phyloP scores from a whole-genome alignment of 768 basidiomycete species.

The Suillus discolor region DNA sequence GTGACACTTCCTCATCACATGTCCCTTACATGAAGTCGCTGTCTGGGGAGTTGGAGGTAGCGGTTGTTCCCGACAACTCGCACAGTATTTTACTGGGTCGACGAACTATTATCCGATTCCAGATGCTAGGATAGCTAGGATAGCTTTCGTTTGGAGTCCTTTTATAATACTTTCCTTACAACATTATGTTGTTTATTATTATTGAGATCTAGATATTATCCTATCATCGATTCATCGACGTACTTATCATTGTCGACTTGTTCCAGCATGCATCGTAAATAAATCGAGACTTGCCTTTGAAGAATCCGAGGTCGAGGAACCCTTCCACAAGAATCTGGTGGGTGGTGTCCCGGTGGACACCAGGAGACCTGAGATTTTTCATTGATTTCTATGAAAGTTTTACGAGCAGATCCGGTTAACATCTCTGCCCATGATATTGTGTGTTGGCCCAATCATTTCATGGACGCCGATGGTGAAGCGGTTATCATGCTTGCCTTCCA shows the following conservation, averaged over 20 bases:
- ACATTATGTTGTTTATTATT: not conserved
- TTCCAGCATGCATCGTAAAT: not conserved
- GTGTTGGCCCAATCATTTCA: not conserved
- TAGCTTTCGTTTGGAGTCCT: not conserved
- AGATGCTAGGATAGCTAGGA: conserved; percentile 43
- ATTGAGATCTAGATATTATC: not conserved
- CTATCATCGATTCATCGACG: not conserved
- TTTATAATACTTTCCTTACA: conserved; percentile 5
- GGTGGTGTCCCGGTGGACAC: conserved; percentile 88
- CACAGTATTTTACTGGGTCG: conserved; percentile 57
- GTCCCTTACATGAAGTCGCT: conserved; percentile 39
- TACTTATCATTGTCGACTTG: not conserved
- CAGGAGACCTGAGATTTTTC: conserved; percentile 66
- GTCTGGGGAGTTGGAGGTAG: conserved; percentile 59
- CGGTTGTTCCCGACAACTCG: conserved; percentile 53
- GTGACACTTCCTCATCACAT: not conserved
- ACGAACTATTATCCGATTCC: conserved; percentile 54
- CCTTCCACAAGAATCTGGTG: conserved; percentile 82
- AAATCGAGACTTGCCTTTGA: conserved; percentile 49
- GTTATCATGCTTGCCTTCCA: conserved; percentile 95
- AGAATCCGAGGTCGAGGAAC: conserved; percentile 84
- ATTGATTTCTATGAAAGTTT: conserved; percentile 61
- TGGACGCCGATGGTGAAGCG: conserved; percentile 77
- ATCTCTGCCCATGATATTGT: not conserved
- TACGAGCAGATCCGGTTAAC: not conserved